Base-by-base conservation (phyloP, 2,329 filamentous ascomycete genomes). In the Penicillium sclerotiorum region DNA sequence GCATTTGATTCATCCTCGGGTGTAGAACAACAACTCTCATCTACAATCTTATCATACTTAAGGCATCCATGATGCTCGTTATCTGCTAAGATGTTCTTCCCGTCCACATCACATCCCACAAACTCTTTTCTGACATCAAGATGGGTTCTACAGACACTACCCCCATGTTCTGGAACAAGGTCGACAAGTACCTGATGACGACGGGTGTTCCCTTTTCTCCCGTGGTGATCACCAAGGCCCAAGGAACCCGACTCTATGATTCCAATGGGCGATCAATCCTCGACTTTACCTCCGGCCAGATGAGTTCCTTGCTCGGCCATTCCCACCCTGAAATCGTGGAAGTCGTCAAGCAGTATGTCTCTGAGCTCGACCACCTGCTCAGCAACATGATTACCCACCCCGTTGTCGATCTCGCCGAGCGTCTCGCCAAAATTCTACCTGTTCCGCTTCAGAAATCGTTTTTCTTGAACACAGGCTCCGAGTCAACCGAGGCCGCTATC, bases 401-500 rank as follows among this genome's bases (percentile, higher is more conserved):
- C 0, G 83, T 85, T 0, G 69, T 85, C 13, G 69, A 74, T n/a
- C 72, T 84, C 0, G 80, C 74, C 0, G 74, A 80, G 55, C 73
- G 77, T 1, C 69, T 85, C 13, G 64, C 65, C 1, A 61, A 80
- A 2, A 71, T 83, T 2, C 81, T 81, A 0, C 44, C 49, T 0
- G 58, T 63, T 0, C 75, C 71, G 0, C 68, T 85, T 0, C 77
- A 81, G 51, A 79, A 80, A 52, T 75, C 81, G 1, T 78, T 84
- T 60, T 85, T 85, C 53, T 70, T 84, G 8, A 80, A 72, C 43
- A 85, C 82, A 0, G 82, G 82, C 1, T 76, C 74, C 2, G 81
- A 85, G 61, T 77, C 73, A 37, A 82, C 77, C 52, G 84, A 88
- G 56, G 82, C 82, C 3, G 84, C 84, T 2, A 83, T 87, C 49